phyloP scores from a whole-genome alignment of 257 asterid species.

The Solanum infundibuliforme region DNA sequence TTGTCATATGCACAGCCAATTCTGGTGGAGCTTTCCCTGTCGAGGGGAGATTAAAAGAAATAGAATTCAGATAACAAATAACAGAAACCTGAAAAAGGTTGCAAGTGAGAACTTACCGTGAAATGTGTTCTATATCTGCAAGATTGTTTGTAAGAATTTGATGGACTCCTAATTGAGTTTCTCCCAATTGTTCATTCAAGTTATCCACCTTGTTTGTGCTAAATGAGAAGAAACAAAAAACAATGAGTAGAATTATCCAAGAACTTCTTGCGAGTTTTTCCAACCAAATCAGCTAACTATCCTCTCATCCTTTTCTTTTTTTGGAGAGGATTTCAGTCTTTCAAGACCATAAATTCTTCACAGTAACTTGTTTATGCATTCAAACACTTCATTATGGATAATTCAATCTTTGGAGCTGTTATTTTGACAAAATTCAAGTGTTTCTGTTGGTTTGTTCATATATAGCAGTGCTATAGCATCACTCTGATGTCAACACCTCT shows the following conservation, averaged over 20 bases:
- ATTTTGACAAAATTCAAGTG: neutral
- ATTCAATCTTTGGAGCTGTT: neutral
- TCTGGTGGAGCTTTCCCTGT: constrained; percentile 38
- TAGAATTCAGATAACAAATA: neutral
- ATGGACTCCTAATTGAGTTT: constrained; percentile 24
- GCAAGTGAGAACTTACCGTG: constrained; percentile 33
- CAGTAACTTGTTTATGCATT: neutral
- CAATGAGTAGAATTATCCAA: neutral
- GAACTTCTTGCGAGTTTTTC: neutral
- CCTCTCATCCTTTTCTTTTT: neutral
- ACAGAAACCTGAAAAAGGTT: neutral
- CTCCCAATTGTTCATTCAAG: constrained; percentile 38
- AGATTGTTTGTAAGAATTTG: constrained; percentile 25
- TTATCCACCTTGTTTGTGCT: constrained; percentile 41
- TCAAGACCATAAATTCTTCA: neutral
- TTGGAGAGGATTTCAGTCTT: neutral
- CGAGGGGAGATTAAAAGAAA: neutral
- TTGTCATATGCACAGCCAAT: constrained; percentile 27
- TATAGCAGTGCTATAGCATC: neutral
- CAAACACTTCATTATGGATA: neutral
- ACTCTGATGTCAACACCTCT: neutral
- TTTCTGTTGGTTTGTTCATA: neutral
- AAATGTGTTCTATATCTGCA: constrained; percentile 24
- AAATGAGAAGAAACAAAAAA: neutral
- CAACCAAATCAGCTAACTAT: neutral